Evolutionary conservation across 345 rosid genomes (phyloP).

Genomic region (Geranium rotundifolium): DNA sequence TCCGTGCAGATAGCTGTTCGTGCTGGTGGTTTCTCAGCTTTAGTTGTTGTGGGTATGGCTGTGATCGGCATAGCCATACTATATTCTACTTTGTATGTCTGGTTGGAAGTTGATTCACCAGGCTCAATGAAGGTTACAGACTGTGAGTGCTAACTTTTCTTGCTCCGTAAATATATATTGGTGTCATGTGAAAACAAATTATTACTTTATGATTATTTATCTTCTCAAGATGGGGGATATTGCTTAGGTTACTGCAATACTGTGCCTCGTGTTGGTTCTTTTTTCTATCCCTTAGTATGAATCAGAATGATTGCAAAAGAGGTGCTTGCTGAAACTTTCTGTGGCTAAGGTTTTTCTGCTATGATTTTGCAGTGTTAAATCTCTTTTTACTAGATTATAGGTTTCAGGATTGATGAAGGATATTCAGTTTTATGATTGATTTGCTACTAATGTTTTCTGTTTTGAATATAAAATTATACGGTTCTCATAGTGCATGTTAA

Average conservation of each 20-base stretch:
- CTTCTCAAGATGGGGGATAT: neutral
- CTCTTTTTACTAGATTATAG: neutral
- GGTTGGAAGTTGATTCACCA: slow-evolving; percentile 78
- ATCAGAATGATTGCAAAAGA: neutral
- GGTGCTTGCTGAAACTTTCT: neutral
- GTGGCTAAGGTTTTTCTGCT: neutral
- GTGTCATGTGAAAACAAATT: neutral
- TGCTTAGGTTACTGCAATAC: neutral
- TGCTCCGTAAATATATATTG: neutral
- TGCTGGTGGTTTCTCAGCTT: slow-evolving; percentile 97
- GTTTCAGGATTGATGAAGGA: neutral
- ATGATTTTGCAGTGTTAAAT: neutral
- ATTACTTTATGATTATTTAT: neutral
- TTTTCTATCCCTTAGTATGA: too few relatives aligned
- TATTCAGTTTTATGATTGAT: neutral
- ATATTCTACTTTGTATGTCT: slow-evolving; percentile 82
- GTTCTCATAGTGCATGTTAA: too few relatives aligned
- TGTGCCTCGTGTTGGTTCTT: neutral
- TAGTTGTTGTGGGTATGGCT: slow-evolving; percentile 99
- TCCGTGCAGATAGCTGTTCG: slow-evolving; percentile 71
- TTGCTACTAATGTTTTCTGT: neutral
- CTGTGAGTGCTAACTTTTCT: slow-evolving; percentile 40
- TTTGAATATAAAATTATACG: too few relatives aligned
- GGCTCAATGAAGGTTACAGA: slow-evolving; percentile 88
- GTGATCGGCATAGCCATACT: slow-evolving; percentile 93